These are phyloP conservation scores for Fusarium musae DNA, from an alignment of 2,329 filamentous ascomycete species.

Conservation along the genomic window DNA sequence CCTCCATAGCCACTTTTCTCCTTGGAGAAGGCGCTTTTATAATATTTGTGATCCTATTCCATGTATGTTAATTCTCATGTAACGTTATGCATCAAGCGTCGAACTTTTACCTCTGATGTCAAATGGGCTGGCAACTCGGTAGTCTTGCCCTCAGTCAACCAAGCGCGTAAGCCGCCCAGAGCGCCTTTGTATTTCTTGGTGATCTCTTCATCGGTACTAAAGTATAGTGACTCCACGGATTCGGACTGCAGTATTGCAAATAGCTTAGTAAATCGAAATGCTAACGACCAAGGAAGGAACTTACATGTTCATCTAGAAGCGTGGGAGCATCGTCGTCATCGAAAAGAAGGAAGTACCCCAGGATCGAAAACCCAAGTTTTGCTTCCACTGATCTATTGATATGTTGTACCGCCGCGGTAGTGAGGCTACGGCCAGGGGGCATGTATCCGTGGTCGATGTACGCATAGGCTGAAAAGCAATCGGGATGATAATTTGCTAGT, in stretches of 20 bases:
- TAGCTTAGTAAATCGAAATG: not conserved
- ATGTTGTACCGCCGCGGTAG: rapidly evolving
- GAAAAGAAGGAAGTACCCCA: not conserved
- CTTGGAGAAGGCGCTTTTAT: not conserved
- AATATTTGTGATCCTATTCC: not conserved
- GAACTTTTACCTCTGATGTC: not conserved
- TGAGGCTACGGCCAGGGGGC: not conserved
- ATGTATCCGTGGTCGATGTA: not conserved
- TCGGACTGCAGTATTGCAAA: not conserved
- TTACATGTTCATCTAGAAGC: not conserved
- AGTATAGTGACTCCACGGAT: not conserved
- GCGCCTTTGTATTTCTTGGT: not conserved
- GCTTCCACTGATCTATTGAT: not conserved
- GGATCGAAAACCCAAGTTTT: not conserved
- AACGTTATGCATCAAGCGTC: rapidly evolving
- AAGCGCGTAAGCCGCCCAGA: not conserved
- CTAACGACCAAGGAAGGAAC: rapidly evolving
- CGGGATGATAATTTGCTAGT: not conserved
- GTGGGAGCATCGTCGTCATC: not conserved
- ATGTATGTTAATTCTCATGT: rapidly evolving
- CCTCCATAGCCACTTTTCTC: not conserved
- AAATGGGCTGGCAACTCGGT: not conserved
- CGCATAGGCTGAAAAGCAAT: not conserved
- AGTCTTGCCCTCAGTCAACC: not conserved
- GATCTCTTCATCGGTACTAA: not conserved